Base-by-base conservation (phyloP, 2,329 filamentous ascomycete genomes). In the Apiospora phragmitis region DNA sequence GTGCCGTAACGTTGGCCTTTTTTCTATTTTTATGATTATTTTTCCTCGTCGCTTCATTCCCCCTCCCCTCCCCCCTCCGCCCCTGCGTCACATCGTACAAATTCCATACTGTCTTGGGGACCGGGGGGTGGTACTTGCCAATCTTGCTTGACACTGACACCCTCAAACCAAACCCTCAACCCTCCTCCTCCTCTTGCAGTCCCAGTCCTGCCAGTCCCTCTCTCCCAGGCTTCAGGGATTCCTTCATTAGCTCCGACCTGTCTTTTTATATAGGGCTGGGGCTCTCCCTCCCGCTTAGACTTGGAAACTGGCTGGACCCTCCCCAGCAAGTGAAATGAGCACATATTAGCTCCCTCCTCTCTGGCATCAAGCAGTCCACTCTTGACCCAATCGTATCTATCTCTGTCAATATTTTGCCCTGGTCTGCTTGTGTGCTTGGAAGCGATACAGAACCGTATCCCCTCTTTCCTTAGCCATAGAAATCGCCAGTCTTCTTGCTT, bases 251-350 rank as follows among this genome's bases (percentile, higher is more conserved):
- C 65, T 67, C 65, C 65, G 45, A 42, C n/a, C 65, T 67, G 65
- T 47, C 65, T 47, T 67, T 67, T 67, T 71, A 71, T 71, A 70
- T 71, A 72, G 71, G 69, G 71, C 71, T 70, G 71, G 71, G 69
- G 71, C 67, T 68, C 67, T 68, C 45, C 70, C 69, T 71, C 65
- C 68, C 68, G 70, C 70, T 55, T 71, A 45, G 70, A 59, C 66
- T 42, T 47, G 70, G 65, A 68, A 62, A 62, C 55, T 62, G 55
- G 9, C 47, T 68, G 65, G 62, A 49, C 49, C 68, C 68, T 68
- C 59, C 65, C 66, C 43, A 65, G 42, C 51, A 68, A 66, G 65
- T 66, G 65, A 66, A 66, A 66, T 66, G 65, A 66, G 65, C 65
- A 66, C 65, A 32, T 45, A 14, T 66, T 66, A 66, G 65, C 65